phyloP scores from a whole-genome alignment of 148 eudicot genomes.

The Rhododendron griersonianum region DNA sequence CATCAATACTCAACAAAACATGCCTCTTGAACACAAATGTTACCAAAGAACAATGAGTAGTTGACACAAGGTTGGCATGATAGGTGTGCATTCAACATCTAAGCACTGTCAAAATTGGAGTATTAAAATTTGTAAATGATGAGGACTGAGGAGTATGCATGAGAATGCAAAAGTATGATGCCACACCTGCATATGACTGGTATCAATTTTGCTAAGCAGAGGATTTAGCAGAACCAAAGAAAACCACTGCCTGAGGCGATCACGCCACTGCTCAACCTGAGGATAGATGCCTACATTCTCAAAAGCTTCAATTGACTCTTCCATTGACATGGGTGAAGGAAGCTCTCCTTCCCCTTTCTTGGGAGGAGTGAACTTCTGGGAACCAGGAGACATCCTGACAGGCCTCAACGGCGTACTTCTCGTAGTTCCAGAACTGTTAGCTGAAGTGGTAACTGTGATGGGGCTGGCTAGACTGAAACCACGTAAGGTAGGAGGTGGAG shows the following conservation, averaged over 20 bases:
- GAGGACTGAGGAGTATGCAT: background rate
- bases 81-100: background rate
- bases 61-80: background rate
- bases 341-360: slow-evolving; percentile 90
- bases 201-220: slow-evolving; percentile 66
- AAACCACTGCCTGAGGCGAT: slow-evolving; percentile 92
- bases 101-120: background rate
- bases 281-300: slow-evolving; percentile 75
- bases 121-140: background rate
- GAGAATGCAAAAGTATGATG: background rate
- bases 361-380: slow-evolving; percentile 93
- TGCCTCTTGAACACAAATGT: slow-evolving; percentile 3
- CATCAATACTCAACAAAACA: background rate
- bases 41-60: background rate
- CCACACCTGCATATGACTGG: slow-evolving; percentile 75
- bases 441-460: slow-evolving; percentile 45
- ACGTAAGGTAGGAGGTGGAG: slow-evolving; percentile 64
- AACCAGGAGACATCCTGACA: slow-evolving; percentile 90
- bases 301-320: slow-evolving; percentile 83
- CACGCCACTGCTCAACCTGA: slow-evolving; percentile 89
- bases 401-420: slow-evolving; percentile 91
- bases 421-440: slow-evolving; percentile 71
- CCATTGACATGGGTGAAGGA: slow-evolving; percentile 95
- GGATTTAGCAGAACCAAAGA: slow-evolving; percentile 75
- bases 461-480: slow-evolving; percentile 71